A percentile compares a stretch with the other conserved stretches of the same genome.
Evolutionary conservation across 2,329 filamentous ascomycete species (phyloP).

Genomic region (Monascus ruber): DNA sequence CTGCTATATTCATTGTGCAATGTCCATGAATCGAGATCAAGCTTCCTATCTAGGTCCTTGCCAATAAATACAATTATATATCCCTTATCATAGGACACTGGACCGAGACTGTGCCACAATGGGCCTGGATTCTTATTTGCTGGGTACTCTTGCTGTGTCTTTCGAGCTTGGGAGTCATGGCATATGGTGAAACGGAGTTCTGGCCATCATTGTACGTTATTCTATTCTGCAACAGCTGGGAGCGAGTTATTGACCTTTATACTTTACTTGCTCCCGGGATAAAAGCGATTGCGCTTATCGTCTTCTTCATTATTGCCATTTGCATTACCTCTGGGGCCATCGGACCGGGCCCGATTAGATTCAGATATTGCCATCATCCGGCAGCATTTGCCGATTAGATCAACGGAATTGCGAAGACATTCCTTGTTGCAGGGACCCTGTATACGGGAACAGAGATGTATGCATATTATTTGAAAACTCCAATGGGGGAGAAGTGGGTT

Average conservation of each 20-base stretch:
- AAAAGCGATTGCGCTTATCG: conserved; percentile 19
- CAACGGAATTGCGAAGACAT: too few species aligned
- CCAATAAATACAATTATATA: conserved; percentile 38
- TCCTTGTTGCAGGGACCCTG: too few species aligned
- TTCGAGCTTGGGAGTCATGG: conserved; percentile 30
- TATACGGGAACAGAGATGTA: too few species aligned
- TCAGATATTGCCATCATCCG: conserved; percentile 28
- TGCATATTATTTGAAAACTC: too few species aligned
- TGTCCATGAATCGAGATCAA: too few species aligned
- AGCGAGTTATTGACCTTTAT: conserved; percentile 1
- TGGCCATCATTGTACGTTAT: conserved; percentile 24
- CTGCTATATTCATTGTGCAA: not conserved
- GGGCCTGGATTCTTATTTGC: conserved; percentile 37
- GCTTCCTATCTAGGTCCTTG: conserved; percentile 12
- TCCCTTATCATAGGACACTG: conserved; percentile 36
- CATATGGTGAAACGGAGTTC: conserved; percentile 45
- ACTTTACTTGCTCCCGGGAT: conserved; percentile 11
- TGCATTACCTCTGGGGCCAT: conserved; percentile 23
- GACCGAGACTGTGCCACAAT: conserved; percentile 34
- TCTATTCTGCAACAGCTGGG: not conserved
- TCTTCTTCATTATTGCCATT: conserved; percentile 23
- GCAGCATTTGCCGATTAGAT: too few species aligned
- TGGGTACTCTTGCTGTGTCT: conserved; percentile 34
- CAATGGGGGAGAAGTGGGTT: too few species aligned
- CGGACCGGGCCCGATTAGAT: conserved; percentile 19